Base-by-base conservation (phyloP, 177 flowering plant genomes). In the Vitis hybrid region DNA sequence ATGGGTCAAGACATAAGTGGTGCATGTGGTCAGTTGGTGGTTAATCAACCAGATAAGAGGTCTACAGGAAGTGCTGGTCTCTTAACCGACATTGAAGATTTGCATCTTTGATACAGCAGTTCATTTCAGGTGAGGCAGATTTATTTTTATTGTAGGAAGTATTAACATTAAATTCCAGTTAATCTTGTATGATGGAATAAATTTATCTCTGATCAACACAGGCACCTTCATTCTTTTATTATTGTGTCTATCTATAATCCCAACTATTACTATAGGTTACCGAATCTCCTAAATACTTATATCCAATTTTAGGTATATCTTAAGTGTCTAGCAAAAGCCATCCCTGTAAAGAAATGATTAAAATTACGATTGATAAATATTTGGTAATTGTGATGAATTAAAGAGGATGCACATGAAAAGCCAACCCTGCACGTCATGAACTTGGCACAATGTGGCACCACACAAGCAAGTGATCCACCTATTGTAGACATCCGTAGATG, bases 1-100 rank as follows among this genome's bases (percentile, higher is more conserved):
- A 95, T 95, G 99, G 98, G 98, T 66, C 98, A 90, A 80, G 98
- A 95, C 76, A 93, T 95, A 71, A 91, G 89, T 66, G 97, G 99
- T 15, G 99, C 99, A 9, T 93, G 98, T 62, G 98, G 99, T 73
- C 99, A 95, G 81, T 81, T 95, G 65, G 99, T 95, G 65, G 89
- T 95, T 16, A 86, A 75, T 53, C 67, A 61, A 66, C 79, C 93
- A 50, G 75, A 80, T 60, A 87, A 83, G 72, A 79, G 65, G 55
- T 70, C 86, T 19, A 33, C 14, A 2, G 75, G 22, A 15, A 74
- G 67, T 45, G 69, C 82, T 57, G 76, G 64, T 55, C 65, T 70
- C 29, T 2, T 89, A 66, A 68, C 92, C 1, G 98, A 95, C 75
- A 95, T 95, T 70, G 98, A 95, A 86, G 97, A 89, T 82, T 82